Percentiles rank a stretch among this genome's conserved stretches.
phyloP scores from a whole-genome alignment of 2,329 filamentous ascomycete genomes.

The Cercospora nicotianae region DNA sequence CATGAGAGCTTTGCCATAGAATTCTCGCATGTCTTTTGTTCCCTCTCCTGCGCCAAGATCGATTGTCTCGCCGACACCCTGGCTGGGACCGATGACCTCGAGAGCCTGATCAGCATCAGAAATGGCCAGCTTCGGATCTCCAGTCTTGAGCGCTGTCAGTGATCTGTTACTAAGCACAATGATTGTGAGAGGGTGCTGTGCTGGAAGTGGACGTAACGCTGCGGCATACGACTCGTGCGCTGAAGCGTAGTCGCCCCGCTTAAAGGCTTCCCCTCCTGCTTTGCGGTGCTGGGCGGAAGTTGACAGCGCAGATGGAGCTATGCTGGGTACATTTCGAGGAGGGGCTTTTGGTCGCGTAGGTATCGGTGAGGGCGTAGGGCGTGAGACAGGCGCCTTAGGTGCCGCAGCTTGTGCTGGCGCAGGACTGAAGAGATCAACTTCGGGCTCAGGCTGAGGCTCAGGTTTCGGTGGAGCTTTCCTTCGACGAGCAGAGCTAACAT shows the following conservation, averaged over 20 bases:
- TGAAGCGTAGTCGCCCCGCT: slow-evolving; percentile 85
- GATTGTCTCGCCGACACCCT: slow-evolving; percentile 78
- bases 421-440: slow-evolving; percentile 40
- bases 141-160: slow-evolving; percentile 85
- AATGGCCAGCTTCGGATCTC: slow-evolving; percentile 84
- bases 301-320: slow-evolving; percentile 69
- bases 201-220: slow-evolving; percentile 72
- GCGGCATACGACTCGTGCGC: slow-evolving; percentile 81
- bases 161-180: slow-evolving; percentile 90
- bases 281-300: slow-evolving; percentile 76
- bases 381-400: slow-evolving; percentile 17
- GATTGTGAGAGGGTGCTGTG: slow-evolving; percentile 78
- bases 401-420: slow-evolving; percentile 15
- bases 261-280: slow-evolving; percentile 85
- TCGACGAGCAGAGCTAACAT: slow-evolving; percentile 81
- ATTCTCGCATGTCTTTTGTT: slow-evolving; percentile 83
- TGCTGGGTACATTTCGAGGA: slow-evolving; percentile 62
- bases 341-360: slow-evolving; percentile 51
- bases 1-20: slow-evolving; percentile 89
- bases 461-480: slow-evolving; percentile 62
- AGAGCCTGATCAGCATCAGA: slow-evolving; percentile 80
- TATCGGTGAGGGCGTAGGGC: slow-evolving; percentile 42
- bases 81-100: slow-evolving; percentile 72
- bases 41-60: slow-evolving; percentile 60
- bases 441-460: slow-evolving; percentile 33